Conservation (phyloP, 805 yeast genomes). For the Kazachstania kunashirensis region DNA sequence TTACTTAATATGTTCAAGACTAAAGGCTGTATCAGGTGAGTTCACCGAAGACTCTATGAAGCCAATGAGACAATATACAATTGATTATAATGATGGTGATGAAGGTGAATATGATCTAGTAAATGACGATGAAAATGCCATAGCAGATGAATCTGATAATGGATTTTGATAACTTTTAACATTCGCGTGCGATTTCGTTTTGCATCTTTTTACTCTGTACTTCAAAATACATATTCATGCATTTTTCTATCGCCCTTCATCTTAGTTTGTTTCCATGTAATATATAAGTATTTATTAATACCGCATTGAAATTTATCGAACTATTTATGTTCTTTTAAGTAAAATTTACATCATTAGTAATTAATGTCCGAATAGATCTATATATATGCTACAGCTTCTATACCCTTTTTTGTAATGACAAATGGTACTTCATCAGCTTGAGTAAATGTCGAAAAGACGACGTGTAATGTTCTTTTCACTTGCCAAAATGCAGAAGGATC, state of each 20-base stretch:
- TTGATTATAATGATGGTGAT: constrained; percentile 32
- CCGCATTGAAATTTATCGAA: no score
- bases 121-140: constrained; percentile 31
- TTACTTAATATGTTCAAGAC: constrained; percentile 50
- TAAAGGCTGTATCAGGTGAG: constrained; percentile 33
- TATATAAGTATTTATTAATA: no score
- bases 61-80: constrained; percentile 25
- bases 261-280: no score
- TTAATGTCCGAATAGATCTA: no score
- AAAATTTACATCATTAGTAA: no score
- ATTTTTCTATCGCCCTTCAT: no score
- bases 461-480: constrained; percentile 30
- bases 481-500: constrained; percentile 28
- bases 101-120: constrained; percentile 41
- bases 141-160: constrained; percentile 31
- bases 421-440: constrained; percentile 17
- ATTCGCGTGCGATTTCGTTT: no score
- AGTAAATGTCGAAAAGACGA: constrained; percentile 35
- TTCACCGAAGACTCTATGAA: constrained; percentile 8
- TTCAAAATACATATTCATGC: no score
- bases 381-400: constrained; percentile 19
- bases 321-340: no score
- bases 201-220: no score
- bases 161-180: constrained; percentile 13
- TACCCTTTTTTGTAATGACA: constrained; percentile 21